phyloP scores from a whole-genome alignment of 768 basidiomycete genomes.

The Mycena polygramma region DNA sequence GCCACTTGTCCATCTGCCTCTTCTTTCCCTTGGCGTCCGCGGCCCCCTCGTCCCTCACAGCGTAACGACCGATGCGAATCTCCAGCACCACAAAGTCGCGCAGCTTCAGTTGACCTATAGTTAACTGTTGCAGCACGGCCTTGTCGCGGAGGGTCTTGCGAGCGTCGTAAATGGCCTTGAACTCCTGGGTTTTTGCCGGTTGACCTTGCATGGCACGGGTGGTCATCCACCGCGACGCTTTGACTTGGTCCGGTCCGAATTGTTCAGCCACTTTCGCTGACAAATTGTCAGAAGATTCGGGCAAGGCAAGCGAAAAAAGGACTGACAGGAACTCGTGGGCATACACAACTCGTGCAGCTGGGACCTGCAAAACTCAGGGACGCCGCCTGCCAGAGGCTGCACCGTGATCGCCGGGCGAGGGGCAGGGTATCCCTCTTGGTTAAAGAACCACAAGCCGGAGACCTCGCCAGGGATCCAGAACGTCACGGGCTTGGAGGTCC shows the following conservation, averaged over 20 bases:
- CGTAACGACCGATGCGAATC: neutral
- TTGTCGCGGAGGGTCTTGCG: neutral
- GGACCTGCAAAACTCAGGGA: neutral
- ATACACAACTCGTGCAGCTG: neutral
- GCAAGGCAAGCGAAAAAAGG: neutral
- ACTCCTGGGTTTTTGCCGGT: neutral
- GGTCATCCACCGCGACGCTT: slow-evolving; percentile 2
- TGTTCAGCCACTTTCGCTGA: neutral
- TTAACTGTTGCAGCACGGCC: neutral
- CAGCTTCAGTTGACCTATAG: no score
- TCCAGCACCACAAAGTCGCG: slow-evolving; percentile 4
- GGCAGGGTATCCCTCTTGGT: neutral
- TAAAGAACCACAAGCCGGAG: neutral
- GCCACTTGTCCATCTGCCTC: neutral
- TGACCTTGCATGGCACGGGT: neutral
- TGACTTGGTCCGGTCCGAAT: neutral
- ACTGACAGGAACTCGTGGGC: neutral
- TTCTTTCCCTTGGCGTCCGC: neutral
- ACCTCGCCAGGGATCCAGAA: slow-evolving; percentile 5
- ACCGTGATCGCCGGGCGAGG: neutral
- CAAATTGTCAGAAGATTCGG: neutral
- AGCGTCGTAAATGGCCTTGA: slow-evolving; percentile 4
- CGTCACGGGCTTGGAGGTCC: neutral
- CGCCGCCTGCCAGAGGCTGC: neutral
- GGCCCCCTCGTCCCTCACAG: neutral